These are phyloP conservation scores for Diaporthe citri DNA, from an alignment of 2,329 filamentous ascomycete species.

Conservation along the genomic window DNA sequence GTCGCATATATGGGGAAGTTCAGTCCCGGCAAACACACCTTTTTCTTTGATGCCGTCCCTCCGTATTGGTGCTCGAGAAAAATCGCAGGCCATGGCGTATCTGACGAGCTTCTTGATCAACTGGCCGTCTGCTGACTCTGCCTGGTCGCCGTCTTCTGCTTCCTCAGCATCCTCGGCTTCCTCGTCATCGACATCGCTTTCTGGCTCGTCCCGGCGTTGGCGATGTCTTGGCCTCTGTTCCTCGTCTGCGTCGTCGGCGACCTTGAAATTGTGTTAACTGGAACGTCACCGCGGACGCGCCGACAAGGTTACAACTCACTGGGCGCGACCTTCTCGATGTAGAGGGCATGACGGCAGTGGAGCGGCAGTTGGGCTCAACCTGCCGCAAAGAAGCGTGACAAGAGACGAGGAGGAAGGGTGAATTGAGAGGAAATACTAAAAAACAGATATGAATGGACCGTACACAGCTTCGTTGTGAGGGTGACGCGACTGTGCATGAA, in stretches of 20 bases:
- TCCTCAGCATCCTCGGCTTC: slow-evolving; percentile 52
- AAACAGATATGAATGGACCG: background rate
- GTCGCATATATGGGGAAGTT: background rate
- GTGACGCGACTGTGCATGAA: slow-evolving; percentile 21
- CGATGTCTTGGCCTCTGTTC: slow-evolving; percentile 57
- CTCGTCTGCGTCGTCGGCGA: slow-evolving; percentile 54
- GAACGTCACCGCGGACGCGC: background rate
- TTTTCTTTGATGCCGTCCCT: slow-evolving; percentile 74
- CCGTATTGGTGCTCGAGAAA: slow-evolving; percentile 69
- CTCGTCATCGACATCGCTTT: slow-evolving; percentile 43
- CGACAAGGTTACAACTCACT: slow-evolving; percentile 28
- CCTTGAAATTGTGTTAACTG: slow-evolving; percentile 25
- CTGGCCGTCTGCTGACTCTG: slow-evolving; percentile 62
- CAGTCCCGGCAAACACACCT: slow-evolving; percentile 55
- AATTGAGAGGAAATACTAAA: background rate
- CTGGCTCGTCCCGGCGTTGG: slow-evolving; percentile 51
- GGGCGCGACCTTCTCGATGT: slow-evolving; percentile 36
- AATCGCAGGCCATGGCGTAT: slow-evolving; percentile 76
- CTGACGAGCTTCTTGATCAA: slow-evolving; percentile 77
- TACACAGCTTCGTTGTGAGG: background rate
- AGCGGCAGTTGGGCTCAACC: background rate
- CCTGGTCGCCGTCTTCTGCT: slow-evolving; percentile 52
- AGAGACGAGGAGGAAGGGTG: no score
- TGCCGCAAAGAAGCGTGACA: background rate
- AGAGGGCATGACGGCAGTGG: slow-evolving; percentile 30